These are phyloP conservation scores for Daldinia bambusicola DNA, from an alignment of 495 filamentous ascomycete genomes.

Conservation along the genomic window DNA sequence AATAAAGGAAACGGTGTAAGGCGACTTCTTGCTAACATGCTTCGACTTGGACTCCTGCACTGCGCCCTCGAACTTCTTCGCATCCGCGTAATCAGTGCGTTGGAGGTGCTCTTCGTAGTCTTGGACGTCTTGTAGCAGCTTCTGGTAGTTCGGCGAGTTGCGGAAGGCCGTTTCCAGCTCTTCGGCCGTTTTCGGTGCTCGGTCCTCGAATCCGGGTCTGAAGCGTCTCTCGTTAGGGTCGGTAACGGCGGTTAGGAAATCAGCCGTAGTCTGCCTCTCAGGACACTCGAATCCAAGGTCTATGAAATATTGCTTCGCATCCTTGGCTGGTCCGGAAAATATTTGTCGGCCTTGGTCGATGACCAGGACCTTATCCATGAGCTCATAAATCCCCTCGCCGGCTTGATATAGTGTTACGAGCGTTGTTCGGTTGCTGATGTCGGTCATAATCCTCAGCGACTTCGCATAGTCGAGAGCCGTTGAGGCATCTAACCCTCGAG, in stretches of 20 bases:
- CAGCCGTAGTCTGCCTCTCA: constrained; percentile 69
- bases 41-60: constrained; percentile 75
- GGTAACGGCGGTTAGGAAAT: constrained; percentile 80
- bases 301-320: constrained; percentile 72
- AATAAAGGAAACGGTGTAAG: constrained; percentile 75
- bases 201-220: constrained; percentile 68
- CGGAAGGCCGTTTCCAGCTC: constrained; percentile 77
- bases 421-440: constrained; percentile 81
- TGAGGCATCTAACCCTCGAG: constrained; percentile 80
- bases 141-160: constrained; percentile 61
- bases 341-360: constrained; percentile 76
- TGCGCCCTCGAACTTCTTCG: constrained; percentile 73
- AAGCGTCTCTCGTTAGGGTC: constrained; percentile 72
- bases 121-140: constrained; percentile 60
- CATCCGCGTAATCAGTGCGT: constrained; percentile 66
- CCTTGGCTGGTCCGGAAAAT: constrained; percentile 69
- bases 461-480: constrained; percentile 84
- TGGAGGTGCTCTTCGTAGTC: constrained; percentile 57
- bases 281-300: constrained; percentile 69
- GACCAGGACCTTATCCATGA: constrained; percentile 78
- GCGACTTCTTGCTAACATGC: constrained; percentile 72
- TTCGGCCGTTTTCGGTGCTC: constrained; percentile 76
- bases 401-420: constrained; percentile 88
- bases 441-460: constrained; percentile 82
- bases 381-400: constrained; percentile 82